Conservation (phyloP, 306 rosid genomes). For the Styphnolobium japonicum region DNA sequence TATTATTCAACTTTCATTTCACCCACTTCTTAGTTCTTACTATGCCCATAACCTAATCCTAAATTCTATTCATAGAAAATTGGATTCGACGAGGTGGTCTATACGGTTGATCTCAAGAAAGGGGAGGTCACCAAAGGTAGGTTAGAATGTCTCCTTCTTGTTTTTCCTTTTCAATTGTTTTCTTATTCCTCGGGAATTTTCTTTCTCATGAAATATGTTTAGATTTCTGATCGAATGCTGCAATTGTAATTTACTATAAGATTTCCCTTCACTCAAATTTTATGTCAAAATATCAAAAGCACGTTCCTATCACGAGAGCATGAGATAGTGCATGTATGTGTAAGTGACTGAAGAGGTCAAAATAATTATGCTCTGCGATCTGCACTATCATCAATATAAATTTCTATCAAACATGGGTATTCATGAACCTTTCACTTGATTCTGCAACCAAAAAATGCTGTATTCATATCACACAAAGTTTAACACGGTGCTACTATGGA, state of each 20-base stretch:
- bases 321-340: not conserved
- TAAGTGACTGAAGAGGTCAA: not conserved
- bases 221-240: not conserved
- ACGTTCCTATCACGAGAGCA: not conserved
- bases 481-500: not conserved
- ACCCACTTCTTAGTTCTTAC: no score
- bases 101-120: constrained; percentile 85
- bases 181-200: not conserved
- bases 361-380: not conserved
- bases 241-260: not conserved
- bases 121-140: constrained; percentile 80
- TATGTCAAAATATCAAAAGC: not conserved
- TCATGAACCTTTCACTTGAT: not conserved
- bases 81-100: constrained; percentile 71
- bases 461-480: not conserved
- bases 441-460: not conserved
- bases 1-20: no score
- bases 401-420: not conserved
- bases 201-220: not conserved
- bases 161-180: not conserved
- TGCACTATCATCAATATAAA: not conserved
- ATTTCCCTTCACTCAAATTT: not conserved
- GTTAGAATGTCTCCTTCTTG: not conserved
- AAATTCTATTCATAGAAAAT: constrained; percentile 51
- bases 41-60: not conserved